Base-by-base conservation (phyloP, 2,329 filamentous ascomycete genomes). In the Epichloe amarillans region DNA sequence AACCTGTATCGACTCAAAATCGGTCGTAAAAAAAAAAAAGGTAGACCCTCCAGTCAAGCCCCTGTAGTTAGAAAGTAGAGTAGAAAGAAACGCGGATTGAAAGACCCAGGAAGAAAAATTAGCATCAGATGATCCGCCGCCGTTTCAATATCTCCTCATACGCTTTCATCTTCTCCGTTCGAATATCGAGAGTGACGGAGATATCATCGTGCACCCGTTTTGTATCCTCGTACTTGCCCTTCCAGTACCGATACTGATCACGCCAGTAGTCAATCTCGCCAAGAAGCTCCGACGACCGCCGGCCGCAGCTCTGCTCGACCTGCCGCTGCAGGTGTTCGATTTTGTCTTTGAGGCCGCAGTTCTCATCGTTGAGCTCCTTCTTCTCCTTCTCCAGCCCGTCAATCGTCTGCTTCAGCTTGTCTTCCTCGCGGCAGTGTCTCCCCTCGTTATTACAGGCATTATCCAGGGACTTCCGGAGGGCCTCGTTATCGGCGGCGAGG, bases 401-500 rank as follows among this genome's bases (percentile, higher is more conserved):
- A 47, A 66, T 56, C 54, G 64, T 66, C 52, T 62, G 55, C 3
- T 63, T 61, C 43, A 59, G 60, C 30, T 66, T 64, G 21, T 66
- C 52, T 49, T 69, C 66, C 10, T 46, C 49, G n/a, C 42, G 52
- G 26, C 63, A 58, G 43, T 64, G 61, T 37, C 60, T 63, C 2
- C 58, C 56, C 2, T 64, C 60, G 48, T 58, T 53, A 19, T 63
- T 62, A n/a, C 63, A 57, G 1, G 58, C 57, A 30, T 57, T 63
- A 33, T 70, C 67, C 38, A 66, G 53, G 6, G 64, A 62, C n/a
- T 62, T 64, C 12, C 69, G 65, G 5, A 74, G 63, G 7, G 63
- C 60, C 15, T 63, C 59, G 54, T 72, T 72, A 35, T 73, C 69
- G 15, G 62, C 62, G 3, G 58, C 54, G 4, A 74, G 64, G 10